Evolutionary conservation across 2,329 filamentous ascomycete species (phyloP), one percentile per base, ranked within the genome.

Genomic region (Ilyonectria robusta): DNA sequence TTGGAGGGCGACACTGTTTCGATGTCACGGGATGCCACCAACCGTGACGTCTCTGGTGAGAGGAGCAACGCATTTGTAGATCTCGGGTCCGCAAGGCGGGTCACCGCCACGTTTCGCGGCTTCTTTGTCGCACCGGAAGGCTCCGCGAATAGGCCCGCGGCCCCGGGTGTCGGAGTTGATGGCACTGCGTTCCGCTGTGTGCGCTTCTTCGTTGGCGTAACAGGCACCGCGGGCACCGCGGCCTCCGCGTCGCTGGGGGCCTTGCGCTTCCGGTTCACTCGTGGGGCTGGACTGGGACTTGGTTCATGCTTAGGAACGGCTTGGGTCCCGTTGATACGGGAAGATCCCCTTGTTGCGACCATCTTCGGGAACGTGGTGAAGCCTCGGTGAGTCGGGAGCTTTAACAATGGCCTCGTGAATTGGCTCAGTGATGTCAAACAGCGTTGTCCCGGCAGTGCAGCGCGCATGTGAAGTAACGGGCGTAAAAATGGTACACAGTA

Each of bases 11-110:
- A 88, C 73, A 76, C 81, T 40, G 70, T 82, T 78, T 79, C 79
- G 76, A 86, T 68, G 76, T 83, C 46, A 50, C 85, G 83, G n/a
- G 82, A 84, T 11, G 86, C 84, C 26, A 92, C 81, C 8, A 93
- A 77, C 50, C 89, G 86, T 3, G 90, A 92, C 3, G 91, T 91
- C 76, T 91, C 87, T 2, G 92, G 92, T 0, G 92, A 93, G n/a
- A 93, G 80, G 10, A 95, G 84, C 1, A 89, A 86, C 1, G 92
- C 92, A 77, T 94, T 94, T 48, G 91, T 92, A 15, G 83, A 81
- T 70, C 87, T 87, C 0, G 91, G 89, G 69, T 90, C 85, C 15
- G 90, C 91, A 2, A 92, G 86, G 26, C 91, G 87, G 58, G 84
- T 80, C 40, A 87, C 80, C 2, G 80, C 80, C 15, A 79, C 78